A percentile compares a stretch with the other conserved stretches of the same genome.
These are phyloP conservation scores for Paracorniculantispora psalliotae DNA, from an alignment of 2,329 filamentous ascomycete genomes.

Conservation along the genomic window DNA sequence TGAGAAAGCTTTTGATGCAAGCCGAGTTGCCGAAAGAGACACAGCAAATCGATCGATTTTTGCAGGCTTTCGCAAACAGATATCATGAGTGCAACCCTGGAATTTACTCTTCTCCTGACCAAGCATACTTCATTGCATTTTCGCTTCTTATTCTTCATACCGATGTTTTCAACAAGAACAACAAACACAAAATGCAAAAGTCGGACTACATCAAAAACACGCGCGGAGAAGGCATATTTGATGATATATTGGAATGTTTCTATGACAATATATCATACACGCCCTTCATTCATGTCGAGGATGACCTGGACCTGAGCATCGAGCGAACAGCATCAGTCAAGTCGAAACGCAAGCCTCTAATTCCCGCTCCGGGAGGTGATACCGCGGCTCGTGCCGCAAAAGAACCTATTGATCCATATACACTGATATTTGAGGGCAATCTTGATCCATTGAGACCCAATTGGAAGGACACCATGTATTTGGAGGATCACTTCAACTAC, in stretches of 20 bases:
- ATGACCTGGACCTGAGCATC: constrained; percentile 75
- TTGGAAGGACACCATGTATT: constrained; percentile 83
- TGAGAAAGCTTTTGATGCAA: constrained; percentile 93
- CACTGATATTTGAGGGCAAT: constrained; percentile 85
- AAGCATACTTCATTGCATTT: constrained; percentile 98
- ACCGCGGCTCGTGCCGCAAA: constrained; percentile 58
- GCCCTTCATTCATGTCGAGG: constrained; percentile 95
- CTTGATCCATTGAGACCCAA: constrained; percentile 78
- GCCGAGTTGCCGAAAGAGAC: constrained; percentile 95
- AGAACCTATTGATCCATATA: constrained; percentile 93
- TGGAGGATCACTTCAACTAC: constrained; percentile 91
- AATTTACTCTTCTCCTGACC: constrained; percentile 83
- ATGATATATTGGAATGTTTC: constrained; percentile 90
- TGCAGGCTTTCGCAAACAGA: constrained; percentile 91
- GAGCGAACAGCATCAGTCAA: constrained; percentile 69
- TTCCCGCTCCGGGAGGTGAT: constrained; percentile 54
- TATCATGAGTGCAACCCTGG: constrained; percentile 98
- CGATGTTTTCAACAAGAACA: constrained; percentile 99
- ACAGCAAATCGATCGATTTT: constrained; percentile 91
- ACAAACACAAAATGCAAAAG: constrained; percentile 98
- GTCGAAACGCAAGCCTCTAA: constrained; percentile 63
- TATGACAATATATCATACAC: constrained; percentile 99
- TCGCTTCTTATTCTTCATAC: constrained; percentile 94
- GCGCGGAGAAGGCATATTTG: constrained; percentile 82
- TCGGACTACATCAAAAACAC: constrained; percentile 94